phyloP scores from a whole-genome alignment of 805 yeast genomes.

The Candida orba region DNA sequence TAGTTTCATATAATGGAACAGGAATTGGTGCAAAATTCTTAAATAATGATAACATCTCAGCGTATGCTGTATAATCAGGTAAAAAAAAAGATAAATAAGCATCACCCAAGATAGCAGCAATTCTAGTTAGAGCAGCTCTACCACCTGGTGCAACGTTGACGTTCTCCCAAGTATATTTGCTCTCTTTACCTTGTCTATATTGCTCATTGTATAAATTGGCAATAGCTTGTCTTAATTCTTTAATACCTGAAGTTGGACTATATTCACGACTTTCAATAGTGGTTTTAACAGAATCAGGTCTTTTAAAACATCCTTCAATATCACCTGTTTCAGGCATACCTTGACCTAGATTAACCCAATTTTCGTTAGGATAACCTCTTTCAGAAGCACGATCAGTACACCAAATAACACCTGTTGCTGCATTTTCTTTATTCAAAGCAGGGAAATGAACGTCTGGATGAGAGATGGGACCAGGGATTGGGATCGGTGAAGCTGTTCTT shows the following conservation, averaged over 20 bases:
- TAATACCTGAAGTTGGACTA: constrained; percentile 54
- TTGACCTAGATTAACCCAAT: constrained; percentile 57
- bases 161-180: constrained; percentile 53
- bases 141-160: constrained; percentile 63
- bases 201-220: constrained; percentile 50
- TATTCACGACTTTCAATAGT: constrained; percentile 46
- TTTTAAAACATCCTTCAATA: constrained; percentile 47
- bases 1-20: constrained; percentile 49
- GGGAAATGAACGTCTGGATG: constrained; percentile 43
- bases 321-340: constrained; percentile 63
- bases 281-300: constrained; percentile 42
- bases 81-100: constrained; percentile 53
- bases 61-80: constrained; percentile 60
- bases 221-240: constrained; percentile 47
- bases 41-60: constrained; percentile 56
- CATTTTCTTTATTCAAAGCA: constrained; percentile 50
- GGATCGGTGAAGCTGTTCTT: constrained; percentile 36
- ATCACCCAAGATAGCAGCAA: constrained; percentile 52
- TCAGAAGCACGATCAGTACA: constrained; percentile 54
- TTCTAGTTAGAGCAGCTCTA: constrained; percentile 53
- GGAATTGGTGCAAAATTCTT: constrained; percentile 59
- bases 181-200: constrained; percentile 39
- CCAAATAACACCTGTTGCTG: constrained; percentile 60
- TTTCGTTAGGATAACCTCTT: constrained; percentile 37
- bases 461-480: constrained; percentile 40